Evolutionary conservation across 2,329 filamentous ascomycete genomes (phyloP).

Genomic region (Stachybotrys chartarum): DNA sequence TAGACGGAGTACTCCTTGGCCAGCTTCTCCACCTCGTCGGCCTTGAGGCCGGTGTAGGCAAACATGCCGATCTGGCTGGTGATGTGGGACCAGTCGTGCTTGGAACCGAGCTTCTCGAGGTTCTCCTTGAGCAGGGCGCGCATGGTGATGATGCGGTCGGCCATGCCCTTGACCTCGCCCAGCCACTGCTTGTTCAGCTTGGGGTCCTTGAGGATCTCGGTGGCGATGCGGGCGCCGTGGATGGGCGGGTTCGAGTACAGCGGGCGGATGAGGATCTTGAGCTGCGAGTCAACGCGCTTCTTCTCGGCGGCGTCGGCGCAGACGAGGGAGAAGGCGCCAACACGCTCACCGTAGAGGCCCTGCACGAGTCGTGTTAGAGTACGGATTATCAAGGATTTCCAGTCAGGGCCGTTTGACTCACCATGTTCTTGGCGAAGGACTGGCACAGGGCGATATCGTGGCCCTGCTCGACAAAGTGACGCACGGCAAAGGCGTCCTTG

Average conservation of each 20-base stretch:
- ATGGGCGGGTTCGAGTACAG: conserved; percentile 98
- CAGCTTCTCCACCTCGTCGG: conserved; percentile 85
- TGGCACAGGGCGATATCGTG: conserved; percentile 84
- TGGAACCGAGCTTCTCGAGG: conserved; percentile 88
- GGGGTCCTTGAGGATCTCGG: conserved; percentile 81
- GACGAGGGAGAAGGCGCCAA: conserved; percentile 92
- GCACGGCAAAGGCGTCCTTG: conserved; percentile 87
- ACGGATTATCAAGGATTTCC: background rate
- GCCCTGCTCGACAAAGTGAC: conserved; percentile 88
- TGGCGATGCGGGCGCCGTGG: conserved; percentile 90
- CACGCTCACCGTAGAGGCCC: conserved; percentile 97
- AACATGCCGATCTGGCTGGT: conserved; percentile 99
- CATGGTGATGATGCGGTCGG: conserved; percentile 98
- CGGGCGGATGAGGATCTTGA: conserved; percentile 96
- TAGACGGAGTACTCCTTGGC: conserved; percentile 97
- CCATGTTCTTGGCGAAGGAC: conserved; percentile 99
- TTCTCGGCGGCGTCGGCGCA: conserved; percentile 81
- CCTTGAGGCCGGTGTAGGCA: conserved; percentile 87
- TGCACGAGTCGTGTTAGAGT: conserved; percentile 21
- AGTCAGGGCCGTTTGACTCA: background rate
- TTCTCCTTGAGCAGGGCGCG: conserved; percentile 89
- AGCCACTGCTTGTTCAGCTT: conserved; percentile 90
- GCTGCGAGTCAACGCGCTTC: conserved; percentile 91
- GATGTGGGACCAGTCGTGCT: conserved; percentile 98
- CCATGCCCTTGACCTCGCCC: conserved; percentile 95